phyloP scores from a whole-genome alignment of 169 alveolate species.

The Toxoplasma gondii region DNA sequence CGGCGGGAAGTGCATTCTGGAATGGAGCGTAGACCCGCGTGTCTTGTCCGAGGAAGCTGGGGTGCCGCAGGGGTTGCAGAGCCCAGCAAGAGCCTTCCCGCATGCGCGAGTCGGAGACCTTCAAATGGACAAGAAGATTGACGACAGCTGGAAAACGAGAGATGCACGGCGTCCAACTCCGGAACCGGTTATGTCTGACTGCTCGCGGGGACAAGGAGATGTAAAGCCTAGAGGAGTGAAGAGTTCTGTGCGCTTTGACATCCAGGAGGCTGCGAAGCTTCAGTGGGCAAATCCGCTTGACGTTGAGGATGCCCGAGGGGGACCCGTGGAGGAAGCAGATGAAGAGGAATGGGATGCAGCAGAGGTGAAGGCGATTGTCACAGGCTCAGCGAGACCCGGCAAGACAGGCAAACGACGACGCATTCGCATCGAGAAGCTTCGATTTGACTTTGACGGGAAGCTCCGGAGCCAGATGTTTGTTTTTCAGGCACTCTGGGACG shows the following conservation, averaged over 20 bases:
- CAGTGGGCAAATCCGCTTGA: constrained; percentile 74
- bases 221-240: background rate
- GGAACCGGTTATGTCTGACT: background rate
- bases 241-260: background rate
- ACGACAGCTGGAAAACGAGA: background rate
- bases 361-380: background rate
- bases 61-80: background rate
- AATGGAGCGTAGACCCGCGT: constrained; percentile 3
- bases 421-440: constrained; percentile 49
- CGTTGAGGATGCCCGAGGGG: constrained; percentile 39
- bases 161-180: no score
- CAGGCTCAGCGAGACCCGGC: background rate
- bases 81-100: background rate
- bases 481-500: background rate
- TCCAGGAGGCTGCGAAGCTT: constrained; percentile 61
- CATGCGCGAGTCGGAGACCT: background rate
- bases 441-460: constrained; percentile 69
- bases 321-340: background rate
- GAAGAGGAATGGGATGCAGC: constrained; percentile 23
- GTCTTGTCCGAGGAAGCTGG: background rate
- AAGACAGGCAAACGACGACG: background rate
- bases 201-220: background rate
- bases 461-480: constrained; percentile 51
- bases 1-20: constrained; percentile 19
- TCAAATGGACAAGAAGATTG: background rate